Base-by-base conservation (phyloP, 208 protist genomes). In the Acanthamoeba triangularis region DNA sequence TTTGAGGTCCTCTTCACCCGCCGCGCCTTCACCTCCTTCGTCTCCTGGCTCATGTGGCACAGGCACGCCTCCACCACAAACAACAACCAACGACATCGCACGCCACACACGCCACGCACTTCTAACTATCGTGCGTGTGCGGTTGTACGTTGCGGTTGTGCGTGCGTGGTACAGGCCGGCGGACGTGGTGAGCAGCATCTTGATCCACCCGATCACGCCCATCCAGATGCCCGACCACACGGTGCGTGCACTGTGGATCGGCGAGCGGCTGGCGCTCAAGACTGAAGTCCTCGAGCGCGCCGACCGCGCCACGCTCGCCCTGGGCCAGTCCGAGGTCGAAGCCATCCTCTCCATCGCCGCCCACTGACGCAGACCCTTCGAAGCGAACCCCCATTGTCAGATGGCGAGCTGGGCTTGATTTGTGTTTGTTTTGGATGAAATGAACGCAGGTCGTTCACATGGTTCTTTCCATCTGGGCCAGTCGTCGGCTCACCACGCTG, bases 391-490 rank as follows among this genome's bases (percentile, higher is more conserved):
- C 69, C 35, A 18, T 41, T 78, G n/a, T n/a, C n/a, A n/a, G n/a
- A n/a, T n/a, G n/a, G n/a, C n/a, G n/a, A n/a, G n/a, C n/a, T n/a
- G n/a, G n/a, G n/a, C n/a, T n/a, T n/a, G n/a, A n/a, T n/a, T n/a
- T n/a, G n/a, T n/a, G n/a, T n/a, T n/a, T n/a, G n/a, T n/a, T n/a
- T n/a, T n/a, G n/a, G n/a, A n/a, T n/a, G n/a, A n/a, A n/a, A n/a
- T n/a, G n/a, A n/a, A n/a, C n/a, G n/a, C 67, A 76, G 4, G n/a
- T 23, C 7, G 61, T 37, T 74, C 61, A 65, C 61, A 91, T 91
- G 30, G 85, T 16, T 7, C 61, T 14, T 52, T 91, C 85, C 85
- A 91, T 65, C 37, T 91, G 85, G 23, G 85, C 85, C 25, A 91
- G 25, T 91, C 61, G 52, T 72, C 61, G 52, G 44, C 23, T 69